A percentile compares a stretch with the other conserved stretches of the same genome.
Evolutionary conservation across 2,329 filamentous ascomycete species (phyloP).

Genomic region (Sordariomycetes sp.): DNA sequence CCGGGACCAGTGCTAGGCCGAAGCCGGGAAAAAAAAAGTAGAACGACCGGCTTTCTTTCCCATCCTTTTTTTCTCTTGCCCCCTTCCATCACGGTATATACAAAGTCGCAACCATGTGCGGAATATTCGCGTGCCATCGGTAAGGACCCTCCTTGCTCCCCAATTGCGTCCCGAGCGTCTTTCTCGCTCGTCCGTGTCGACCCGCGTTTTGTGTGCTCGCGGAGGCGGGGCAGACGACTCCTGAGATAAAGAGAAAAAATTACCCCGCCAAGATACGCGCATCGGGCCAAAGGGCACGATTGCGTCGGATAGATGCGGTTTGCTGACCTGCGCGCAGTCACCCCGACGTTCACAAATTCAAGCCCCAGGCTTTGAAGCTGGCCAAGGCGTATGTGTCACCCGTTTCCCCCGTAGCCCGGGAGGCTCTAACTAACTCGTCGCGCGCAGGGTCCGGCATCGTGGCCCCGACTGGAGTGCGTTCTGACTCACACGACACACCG

Average conservation of each 20-base stretch:
- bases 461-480: slow-evolving; percentile 96
- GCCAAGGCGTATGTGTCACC: slow-evolving; percentile 67
- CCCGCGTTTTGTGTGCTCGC: neutral
- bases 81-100: neutral
- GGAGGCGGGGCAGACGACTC: slow-evolving; percentile 4
- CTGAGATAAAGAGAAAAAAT: slow-evolving; percentile 2
- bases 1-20: neutral
- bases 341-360: slow-evolving; percentile 91
- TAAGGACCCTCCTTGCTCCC: slow-evolving; percentile 19
- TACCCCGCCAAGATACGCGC: slow-evolving; percentile 3
- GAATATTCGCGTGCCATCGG: slow-evolving; percentile 92
- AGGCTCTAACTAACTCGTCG: neutral
- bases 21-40: neutral
- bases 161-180: neutral
- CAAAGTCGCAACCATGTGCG: slow-evolving; percentile 61
- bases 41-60: neutral
- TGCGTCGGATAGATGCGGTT: neutral
- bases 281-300: neutral
- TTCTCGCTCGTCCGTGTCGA: neutral
- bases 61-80: neutral
- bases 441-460: slow-evolving; percentile 71
- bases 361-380: slow-evolving; percentile 85
- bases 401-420: neutral
- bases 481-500: slow-evolving; percentile 2
- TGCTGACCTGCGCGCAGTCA: slow-evolving; percentile 38